Evolutionary conservation across 805 yeast species (phyloP).

Genomic region (Candida pseudoglaebosa): DNA sequence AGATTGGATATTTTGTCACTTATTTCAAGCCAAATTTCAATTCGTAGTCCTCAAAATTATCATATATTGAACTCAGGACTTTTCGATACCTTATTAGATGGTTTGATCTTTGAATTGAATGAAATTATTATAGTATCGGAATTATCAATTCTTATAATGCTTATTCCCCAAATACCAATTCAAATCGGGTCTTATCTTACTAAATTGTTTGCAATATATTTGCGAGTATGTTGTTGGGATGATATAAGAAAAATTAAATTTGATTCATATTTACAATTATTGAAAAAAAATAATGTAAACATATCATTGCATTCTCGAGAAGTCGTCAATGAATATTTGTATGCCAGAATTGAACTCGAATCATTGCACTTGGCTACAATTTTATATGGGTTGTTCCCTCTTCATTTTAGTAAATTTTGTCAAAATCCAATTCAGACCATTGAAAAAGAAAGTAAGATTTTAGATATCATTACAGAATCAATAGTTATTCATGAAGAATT

Average conservation of each 20-base stretch:
- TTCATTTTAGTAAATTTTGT: conserved; percentile 41
- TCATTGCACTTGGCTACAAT: conserved; percentile 40
- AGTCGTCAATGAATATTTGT: not conserved
- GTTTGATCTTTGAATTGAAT: conserved; percentile 39
- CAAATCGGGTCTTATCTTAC: conserved; percentile 30
- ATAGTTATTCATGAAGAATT: not conserved
- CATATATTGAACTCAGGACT: conserved; percentile 32
- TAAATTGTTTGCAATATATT: conserved; percentile 40
- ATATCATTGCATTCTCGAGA: not conserved
- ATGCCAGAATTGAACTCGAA: conserved; percentile 20
- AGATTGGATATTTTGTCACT: conserved; percentile 39
- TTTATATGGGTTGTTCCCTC: conserved; percentile 57
- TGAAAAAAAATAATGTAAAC: not conserved
- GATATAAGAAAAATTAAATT: conserved; percentile 10
- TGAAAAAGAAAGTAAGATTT: not conserved
- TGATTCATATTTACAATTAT: not conserved
- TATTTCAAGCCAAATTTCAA: conserved; percentile 29
- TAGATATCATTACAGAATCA: not conserved
- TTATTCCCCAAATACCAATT: conserved; percentile 42
- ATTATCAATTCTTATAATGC: conserved; percentile 26
- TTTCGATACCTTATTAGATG: conserved; percentile 33
- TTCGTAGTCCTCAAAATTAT: conserved; percentile 20
- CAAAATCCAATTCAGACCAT: conserved; percentile 38
- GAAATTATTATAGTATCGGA: conserved; percentile 37
- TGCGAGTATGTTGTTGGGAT: conserved; percentile 33